A percentile compares a stretch with the other conserved stretches of the same genome.
Evolutionary conservation across 176 grass and related monocot genomes (phyloP).

Genomic region (Dactylis glomerata): DNA sequence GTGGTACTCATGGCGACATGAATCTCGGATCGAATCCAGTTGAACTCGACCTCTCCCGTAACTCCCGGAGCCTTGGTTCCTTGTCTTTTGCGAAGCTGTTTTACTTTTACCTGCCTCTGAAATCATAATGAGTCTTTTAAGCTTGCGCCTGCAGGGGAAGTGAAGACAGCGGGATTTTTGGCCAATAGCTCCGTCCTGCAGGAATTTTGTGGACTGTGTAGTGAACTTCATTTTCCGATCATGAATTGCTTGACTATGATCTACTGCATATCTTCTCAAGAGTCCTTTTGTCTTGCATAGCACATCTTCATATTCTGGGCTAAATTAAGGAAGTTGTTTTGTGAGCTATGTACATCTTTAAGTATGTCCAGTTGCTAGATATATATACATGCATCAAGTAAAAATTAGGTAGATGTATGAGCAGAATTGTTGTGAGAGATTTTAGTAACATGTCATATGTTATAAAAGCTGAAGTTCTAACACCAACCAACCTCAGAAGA

Average conservation of each 20-base stretch:
- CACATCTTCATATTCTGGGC: not conserved
- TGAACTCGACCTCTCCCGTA: slow-evolving; percentile 42
- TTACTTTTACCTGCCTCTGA: not conserved
- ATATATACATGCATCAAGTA: not conserved
- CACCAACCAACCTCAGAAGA: no score
- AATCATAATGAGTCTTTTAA: not conserved
- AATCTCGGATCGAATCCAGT: slow-evolving; percentile 42
- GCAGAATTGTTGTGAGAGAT: no score
- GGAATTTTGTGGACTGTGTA: not conserved
- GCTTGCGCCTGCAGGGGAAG: not conserved
- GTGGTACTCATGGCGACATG: slow-evolving; percentile 31
- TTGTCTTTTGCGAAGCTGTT: not conserved
- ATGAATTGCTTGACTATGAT: slow-evolving; percentile 18
- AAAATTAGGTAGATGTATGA: no score
- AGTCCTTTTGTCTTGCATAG: not conserved
- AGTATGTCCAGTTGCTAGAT: not conserved
- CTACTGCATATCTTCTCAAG: not conserved
- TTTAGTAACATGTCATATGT: no score
- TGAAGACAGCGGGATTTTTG: slow-evolving; percentile 8
- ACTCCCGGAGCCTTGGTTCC: slow-evolving; percentile 29
- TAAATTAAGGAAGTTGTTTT: not conserved
- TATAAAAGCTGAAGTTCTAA: no score
- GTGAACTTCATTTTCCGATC: not conserved
- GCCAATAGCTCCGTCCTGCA: not conserved
- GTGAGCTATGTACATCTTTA: not conserved